These are phyloP conservation scores for Euphorbia celastroides DNA, from an alignment of 441 rosid genomes.

Conservation along the genomic window DNA sequence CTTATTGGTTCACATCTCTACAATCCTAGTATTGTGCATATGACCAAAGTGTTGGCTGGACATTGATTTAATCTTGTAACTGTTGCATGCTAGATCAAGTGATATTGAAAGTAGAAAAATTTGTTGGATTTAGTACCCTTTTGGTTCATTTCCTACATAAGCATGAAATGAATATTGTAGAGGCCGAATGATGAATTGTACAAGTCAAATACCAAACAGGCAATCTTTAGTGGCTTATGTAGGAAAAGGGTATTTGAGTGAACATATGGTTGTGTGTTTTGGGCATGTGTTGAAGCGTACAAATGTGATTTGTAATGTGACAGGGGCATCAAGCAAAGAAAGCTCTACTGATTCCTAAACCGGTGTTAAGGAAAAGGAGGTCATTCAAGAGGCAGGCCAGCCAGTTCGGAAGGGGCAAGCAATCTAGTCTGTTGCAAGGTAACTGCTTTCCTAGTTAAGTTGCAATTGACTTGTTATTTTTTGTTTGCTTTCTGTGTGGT, in stretches of 20 bases:
- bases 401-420: constrained; percentile 69
- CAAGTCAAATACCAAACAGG: no score
- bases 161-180: no score
- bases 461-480: not conserved
- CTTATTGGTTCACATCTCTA: not conserved
- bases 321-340: constrained; percentile 64
- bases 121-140: no score
- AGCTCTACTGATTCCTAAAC: constrained; percentile 50
- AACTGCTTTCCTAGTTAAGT: not conserved
- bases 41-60: not conserved
- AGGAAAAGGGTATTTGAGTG: no score
- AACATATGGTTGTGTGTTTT: no score
- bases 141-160: no score
- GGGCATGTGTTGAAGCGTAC: not conserved
- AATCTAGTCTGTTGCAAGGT: constrained; percentile 49
- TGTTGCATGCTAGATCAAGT: no score
- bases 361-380: constrained; percentile 70
- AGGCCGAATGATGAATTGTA: no score
- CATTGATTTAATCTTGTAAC: not conserved
- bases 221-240: no score
- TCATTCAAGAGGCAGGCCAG: constrained; percentile 71
- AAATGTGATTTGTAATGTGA: not conserved
- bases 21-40: not conserved
- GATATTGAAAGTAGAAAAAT: no score
- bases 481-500: no score